Percentiles rank a stretch among this genome's conserved stretches.
These are phyloP conservation scores for Citrus trifoliata DNA, from an alignment of 345 rosid genomes.

Conservation along the genomic window DNA sequence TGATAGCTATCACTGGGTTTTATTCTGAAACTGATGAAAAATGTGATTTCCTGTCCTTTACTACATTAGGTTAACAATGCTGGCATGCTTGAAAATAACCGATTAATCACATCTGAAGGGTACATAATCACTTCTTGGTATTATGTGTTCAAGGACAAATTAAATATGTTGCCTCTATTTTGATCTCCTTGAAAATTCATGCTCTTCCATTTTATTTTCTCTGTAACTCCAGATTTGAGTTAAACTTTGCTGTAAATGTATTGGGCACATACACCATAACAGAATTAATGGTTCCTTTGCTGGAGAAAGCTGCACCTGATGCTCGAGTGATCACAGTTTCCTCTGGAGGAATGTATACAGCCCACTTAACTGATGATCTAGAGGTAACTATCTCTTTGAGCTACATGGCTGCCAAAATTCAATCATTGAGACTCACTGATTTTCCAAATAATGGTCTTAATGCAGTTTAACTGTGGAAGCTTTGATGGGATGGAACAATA, in stretches of 20 bases:
- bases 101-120: constrained; percentile 74
- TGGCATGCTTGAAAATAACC: constrained; percentile 65
- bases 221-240: constrained; percentile 52
- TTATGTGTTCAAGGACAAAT: constrained; percentile 1
- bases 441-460: not conserved
- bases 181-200: not conserved
- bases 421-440: not conserved
- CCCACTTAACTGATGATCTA: constrained; percentile 74
- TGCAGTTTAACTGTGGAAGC: constrained; percentile 57
- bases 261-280: constrained; percentile 77
- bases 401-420: not conserved
- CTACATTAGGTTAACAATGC: constrained; percentile 78
- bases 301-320: constrained; percentile 78
- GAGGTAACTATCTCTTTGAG: constrained; percentile 39
- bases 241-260: constrained; percentile 76
- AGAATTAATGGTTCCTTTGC: constrained; percentile 68
- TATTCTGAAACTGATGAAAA: not conserved
- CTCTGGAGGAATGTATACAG: constrained; percentile 86
- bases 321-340: constrained; percentile 84
- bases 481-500: constrained; percentile 66
- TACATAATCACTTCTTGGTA: constrained; percentile 22
- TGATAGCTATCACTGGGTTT: not conserved
- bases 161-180: not conserved
- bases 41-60: constrained; percentile 5
- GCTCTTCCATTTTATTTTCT: not conserved